Base-by-base conservation (phyloP, 169 alveolate genomes). In the Plasmodium gonderi region DNA sequence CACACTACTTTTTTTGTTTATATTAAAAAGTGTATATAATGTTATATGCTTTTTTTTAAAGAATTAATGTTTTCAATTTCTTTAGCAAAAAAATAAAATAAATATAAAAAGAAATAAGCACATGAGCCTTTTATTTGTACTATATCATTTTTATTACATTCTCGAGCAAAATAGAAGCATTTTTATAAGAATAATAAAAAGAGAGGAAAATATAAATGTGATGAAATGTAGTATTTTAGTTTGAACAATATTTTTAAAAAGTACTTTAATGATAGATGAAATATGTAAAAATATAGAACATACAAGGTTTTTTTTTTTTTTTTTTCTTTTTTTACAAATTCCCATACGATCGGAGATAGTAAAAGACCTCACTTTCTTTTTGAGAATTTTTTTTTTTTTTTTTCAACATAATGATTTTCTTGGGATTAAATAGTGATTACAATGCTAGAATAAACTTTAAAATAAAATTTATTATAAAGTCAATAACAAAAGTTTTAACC, bases 391-490 rank as follows among this genome's bases (percentile, higher is more conserved):
- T 29, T n/a, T 69, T 69, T 82, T 69, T 69, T 75, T 36, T 82
- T 75, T 80, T 45, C 92, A 60, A 82, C 92, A 82, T 82, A 68
- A 82, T 82, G 92, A 82, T 82, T 82, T 82, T 82, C 80, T 42
- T 82, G 83, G 92, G 92, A 82, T 82, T 82, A 69, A 82, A 69
- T 82, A 69, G 83, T 82, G 92, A 82, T 72, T 82, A 82, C 92
- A 82, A 44, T 82, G 92, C 92, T 82, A 68, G 92, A 82, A 82
- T 82, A 82, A 82, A 69, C 64, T 82, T 82, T 36, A 82, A 82
- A 82, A 69, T 82, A 82, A 82, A 82, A 82, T 82, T 82, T 82
- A 82, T 82, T 69, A 67, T 82, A 29, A 82, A 82, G 64, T 82
- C 92, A 72, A 82, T 82, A 69, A 49, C 40, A 68, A 82, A 82